Evolutionary conservation across 106 monocot genomes (phyloP), one percentile per base, ranked within the genome.

Genomic region (Dendrobium nobile): DNA sequence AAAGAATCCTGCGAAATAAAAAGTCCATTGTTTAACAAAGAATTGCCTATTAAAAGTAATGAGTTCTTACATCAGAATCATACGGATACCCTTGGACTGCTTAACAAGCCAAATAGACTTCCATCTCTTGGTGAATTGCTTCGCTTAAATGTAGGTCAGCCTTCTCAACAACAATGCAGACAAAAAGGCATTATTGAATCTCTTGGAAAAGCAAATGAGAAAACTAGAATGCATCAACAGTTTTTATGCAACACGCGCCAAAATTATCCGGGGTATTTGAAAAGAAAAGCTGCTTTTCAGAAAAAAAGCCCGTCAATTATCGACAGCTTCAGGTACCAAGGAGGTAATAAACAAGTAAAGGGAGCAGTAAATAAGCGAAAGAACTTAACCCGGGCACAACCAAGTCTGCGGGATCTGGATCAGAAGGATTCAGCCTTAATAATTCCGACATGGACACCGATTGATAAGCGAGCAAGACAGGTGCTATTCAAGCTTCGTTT

Each of bases 401-500:
- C 42, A 22, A 81, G 55, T 79, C 78, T 74, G 47, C 75, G 43
- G 18, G 82, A 41, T 55, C 41, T 79, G n/a, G 77, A 88, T 72
- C 85, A 59, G 72, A 88, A 86, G 28, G 82, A 67, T 48, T 76
- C 86, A 22, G 61, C 88, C 4, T 67, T 75, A 40, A 82, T 85
- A 75, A 78, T 41, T 73, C 87, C 91, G 41, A 72, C 95, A 79
- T 95, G 93, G 93, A 99, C 99, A 41, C 95, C 99, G 9, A 74
- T 93, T 74, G 98, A 99, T 83, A 99, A 99, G 87, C 88, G 90
- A 86, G 95, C 98, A 76, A 95, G 99, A 88, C 95, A 90, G 91
- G 99, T 99, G 80, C 41, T 27, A 31, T 17, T 75, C 44, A 31
- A 31, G 31, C 1, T 31, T 31, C 31, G 1, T 31, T 31, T 31